phyloP scores from a whole-genome alignment of 2,329 filamentous ascomycete species.

The Penicillium sp. region DNA sequence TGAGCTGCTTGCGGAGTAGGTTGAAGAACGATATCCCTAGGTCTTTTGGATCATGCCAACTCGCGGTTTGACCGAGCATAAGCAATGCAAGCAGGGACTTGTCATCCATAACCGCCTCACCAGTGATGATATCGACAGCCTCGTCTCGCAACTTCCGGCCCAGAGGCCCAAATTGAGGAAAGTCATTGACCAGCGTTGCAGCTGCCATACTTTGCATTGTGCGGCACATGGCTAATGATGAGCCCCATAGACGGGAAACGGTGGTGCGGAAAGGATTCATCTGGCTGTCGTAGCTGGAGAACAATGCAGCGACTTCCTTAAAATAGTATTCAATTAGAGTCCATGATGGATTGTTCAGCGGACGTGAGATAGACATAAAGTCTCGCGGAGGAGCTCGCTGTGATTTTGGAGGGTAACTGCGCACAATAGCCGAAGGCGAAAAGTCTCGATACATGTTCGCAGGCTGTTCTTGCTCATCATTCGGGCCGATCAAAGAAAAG shows the following conservation, averaged over 20 bases:
- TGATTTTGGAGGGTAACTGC: slow-evolving; percentile 30
- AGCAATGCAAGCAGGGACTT: slow-evolving; percentile 58
- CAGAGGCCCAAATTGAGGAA: slow-evolving; percentile 52
- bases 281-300: slow-evolving; percentile 63
- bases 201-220: slow-evolving; percentile 65
- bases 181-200: slow-evolving; percentile 58
- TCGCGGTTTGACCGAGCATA: slow-evolving; percentile 58
- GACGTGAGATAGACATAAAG: slow-evolving; percentile 38
- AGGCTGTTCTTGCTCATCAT: slow-evolving; percentile 12
- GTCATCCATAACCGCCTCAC: slow-evolving; percentile 50
- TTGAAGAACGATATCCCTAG: slow-evolving; percentile 55
- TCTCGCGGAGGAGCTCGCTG: slow-evolving; percentile 23
- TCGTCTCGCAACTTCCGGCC: slow-evolving; percentile 54
- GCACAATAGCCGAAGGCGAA: slow-evolving; percentile 33
- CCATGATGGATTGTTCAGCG: slow-evolving; percentile 51
- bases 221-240: slow-evolving; percentile 58
- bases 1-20: slow-evolving; percentile 40
- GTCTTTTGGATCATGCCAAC: slow-evolving; percentile 58
- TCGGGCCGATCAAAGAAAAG: slow-evolving; percentile 26
- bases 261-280: slow-evolving; percentile 62
- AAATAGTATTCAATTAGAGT: slow-evolving; percentile 64
- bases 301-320: slow-evolving; percentile 59
- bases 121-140: slow-evolving; percentile 51
- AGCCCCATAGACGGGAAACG: slow-evolving; percentile 57
- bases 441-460: slow-evolving; percentile 25